Conservation (phyloP, 148 eudicot species). For the Drosera capensis region DNA sequence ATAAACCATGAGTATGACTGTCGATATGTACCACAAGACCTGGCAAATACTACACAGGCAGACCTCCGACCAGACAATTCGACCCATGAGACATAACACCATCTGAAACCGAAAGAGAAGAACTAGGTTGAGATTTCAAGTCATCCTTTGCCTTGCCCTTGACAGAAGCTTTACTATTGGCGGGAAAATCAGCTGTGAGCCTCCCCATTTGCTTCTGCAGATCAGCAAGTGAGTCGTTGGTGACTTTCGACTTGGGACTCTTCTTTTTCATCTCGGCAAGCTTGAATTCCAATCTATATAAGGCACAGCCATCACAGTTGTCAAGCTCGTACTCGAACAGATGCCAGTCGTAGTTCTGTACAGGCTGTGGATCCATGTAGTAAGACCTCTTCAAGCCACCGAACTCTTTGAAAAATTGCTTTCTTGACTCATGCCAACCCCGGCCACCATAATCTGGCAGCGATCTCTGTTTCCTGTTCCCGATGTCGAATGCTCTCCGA, state of each 20-base stretch:
- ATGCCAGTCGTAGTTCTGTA: constrained; percentile 30
- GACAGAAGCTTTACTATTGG: constrained; percentile 13
- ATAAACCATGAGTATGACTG: too few species aligned
- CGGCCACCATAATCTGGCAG: constrained; percentile 37
- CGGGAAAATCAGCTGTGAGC: constrained; percentile 25
- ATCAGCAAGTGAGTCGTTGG: constrained; percentile 23
- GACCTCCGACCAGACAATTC: not conserved
- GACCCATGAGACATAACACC: not conserved
- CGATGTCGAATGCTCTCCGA: constrained; percentile 37
- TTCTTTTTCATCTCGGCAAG: constrained; percentile 24
- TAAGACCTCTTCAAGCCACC: constrained; percentile 33
- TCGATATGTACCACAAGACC: too few species aligned
- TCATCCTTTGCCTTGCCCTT: constrained; percentile 15
- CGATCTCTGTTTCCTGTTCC: constrained; percentile 36
- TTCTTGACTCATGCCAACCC: constrained; percentile 47
- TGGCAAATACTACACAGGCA: not conserved
- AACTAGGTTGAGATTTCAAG: constrained; percentile 6
- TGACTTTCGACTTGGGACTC: constrained; percentile 19
- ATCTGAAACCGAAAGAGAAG: constrained; percentile 1
- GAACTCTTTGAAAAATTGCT: constrained; percentile 20
- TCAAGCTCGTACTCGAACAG: constrained; percentile 32
- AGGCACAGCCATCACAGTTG: constrained; percentile 18
- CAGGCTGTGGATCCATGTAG: constrained; percentile 40
- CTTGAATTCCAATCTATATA: constrained; percentile 33
- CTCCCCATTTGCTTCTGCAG: constrained; percentile 33